These are phyloP conservation scores for Chaetomium olivaceum DNA, from an alignment of 2,329 filamentous ascomycete species.

Conservation along the genomic window DNA sequence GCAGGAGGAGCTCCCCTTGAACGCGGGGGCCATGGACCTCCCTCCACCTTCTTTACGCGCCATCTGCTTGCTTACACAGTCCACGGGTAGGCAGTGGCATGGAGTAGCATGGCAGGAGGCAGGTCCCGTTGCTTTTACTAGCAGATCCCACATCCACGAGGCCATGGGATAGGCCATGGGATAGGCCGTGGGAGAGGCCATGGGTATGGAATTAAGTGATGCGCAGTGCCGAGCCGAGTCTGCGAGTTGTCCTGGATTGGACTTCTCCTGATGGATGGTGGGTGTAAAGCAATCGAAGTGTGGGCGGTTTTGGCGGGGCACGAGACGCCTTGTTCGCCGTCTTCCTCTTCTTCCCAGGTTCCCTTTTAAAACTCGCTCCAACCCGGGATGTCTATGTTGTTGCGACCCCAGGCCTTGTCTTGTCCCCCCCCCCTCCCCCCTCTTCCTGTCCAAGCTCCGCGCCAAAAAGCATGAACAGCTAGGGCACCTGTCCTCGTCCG, in stretches of 20 bases:
- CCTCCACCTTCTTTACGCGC: slow-evolving; percentile 1
- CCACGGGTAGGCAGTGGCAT: too few species aligned
- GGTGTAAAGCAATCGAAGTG: neutral
- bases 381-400: slow-evolving; percentile 3
- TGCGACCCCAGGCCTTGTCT: slow-evolving; percentile 12
- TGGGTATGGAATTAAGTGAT: neutral
- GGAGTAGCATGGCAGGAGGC: too few species aligned
- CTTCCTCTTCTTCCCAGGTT: neutral
- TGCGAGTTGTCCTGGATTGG: neutral
- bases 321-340: neutral
- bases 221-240: slow-evolving; percentile 3
- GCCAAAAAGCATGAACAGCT: slow-evolving; percentile 17
- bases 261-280: neutral
- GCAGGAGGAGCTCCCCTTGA: slow-evolving; percentile 1
- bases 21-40: neutral
- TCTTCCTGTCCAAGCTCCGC: slow-evolving; percentile 13
- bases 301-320: slow-evolving; percentile 5
- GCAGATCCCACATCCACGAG: neutral
- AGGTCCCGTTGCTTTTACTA: slow-evolving; percentile 12
- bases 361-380: slow-evolving; percentile 9
- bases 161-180: slow-evolving; percentile 1
- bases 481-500: slow-evolving; percentile 8
- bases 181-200: neutral
- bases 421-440: slow-evolving; percentile 4
- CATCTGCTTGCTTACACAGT: neutral